Percentiles rank a stretch among this genome's conserved stretches.
Conservation (phyloP, 345 rosid genomes). For the Turnera subulata region DNA sequence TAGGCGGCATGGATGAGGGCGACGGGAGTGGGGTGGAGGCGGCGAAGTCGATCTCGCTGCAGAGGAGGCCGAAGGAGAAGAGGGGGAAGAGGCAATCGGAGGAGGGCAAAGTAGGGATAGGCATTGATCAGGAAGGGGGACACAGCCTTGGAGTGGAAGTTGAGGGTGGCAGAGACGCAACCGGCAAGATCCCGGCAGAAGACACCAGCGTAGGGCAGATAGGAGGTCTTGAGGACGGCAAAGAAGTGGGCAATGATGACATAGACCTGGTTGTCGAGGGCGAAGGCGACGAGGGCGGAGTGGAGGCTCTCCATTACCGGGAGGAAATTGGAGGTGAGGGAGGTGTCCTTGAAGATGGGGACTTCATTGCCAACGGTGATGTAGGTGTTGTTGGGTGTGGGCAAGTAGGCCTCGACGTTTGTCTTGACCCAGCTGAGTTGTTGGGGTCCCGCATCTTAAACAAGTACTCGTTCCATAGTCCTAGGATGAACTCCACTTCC, state of each 20-base stretch:
- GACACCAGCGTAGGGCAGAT: constrained; percentile 81
- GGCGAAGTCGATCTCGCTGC: constrained; percentile 45
- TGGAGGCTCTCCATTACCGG: constrained; percentile 76
- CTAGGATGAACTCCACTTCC: constrained; percentile 69
- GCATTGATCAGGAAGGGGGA: too few relatives aligned
- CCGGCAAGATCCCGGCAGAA: constrained; percentile 51
- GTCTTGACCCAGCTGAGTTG: constrained; percentile 18
- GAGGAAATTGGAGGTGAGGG: constrained; percentile 31
- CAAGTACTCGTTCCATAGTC: constrained; percentile 68
- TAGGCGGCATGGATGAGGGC: constrained; percentile 49
- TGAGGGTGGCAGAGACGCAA: constrained; percentile 55
- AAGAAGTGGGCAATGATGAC: constrained; percentile 72
- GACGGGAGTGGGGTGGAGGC: constrained; percentile 9
- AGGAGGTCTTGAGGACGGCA: constrained; percentile 67
- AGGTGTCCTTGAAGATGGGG: constrained; percentile 12
- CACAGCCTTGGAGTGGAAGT: constrained; percentile 46
- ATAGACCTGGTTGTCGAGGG: constrained; percentile 59
- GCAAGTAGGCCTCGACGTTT: constrained; percentile 23
- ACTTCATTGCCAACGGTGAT: constrained; percentile 30
- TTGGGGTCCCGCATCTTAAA: constrained; percentile 38
- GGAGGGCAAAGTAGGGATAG: too few relatives aligned
- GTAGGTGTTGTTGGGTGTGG: constrained; percentile 25
- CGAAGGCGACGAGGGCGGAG: constrained; percentile 59
- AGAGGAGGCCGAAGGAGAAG: constrained; percentile 64
- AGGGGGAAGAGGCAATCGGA: constrained; percentile 73